phyloP scores from a whole-genome alignment of 768 basidiomycete species.

The Lentinula edodes region DNA sequence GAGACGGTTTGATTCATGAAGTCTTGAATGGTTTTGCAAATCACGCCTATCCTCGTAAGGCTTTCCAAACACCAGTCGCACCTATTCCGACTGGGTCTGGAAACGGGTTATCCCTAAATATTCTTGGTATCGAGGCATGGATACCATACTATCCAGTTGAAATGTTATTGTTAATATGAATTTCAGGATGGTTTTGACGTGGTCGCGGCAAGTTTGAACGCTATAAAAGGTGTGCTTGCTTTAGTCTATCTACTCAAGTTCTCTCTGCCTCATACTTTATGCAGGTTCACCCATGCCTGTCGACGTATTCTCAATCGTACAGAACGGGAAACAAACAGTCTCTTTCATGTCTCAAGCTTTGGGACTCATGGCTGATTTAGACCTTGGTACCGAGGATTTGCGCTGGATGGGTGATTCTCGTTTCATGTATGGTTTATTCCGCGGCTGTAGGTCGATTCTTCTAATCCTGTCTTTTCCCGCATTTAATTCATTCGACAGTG shows the following conservation, averaged over 20 bases:
- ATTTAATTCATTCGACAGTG: conserved; percentile 31
- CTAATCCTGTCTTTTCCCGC: background rate
- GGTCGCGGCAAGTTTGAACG: conserved; percentile 68
- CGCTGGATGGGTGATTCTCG: conserved; percentile 85
- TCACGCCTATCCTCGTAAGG: conserved; percentile 52
- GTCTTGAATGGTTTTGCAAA: conserved; percentile 77
- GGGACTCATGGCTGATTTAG: conserved; percentile 83
- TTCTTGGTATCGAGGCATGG: conserved; percentile 61
- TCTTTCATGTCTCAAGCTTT: conserved; percentile 83
- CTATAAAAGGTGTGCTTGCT: conserved; percentile 61
- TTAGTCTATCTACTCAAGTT: background rate
- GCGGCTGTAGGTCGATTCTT: conserved; percentile 46
- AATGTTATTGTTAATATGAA: conserved; percentile 2
- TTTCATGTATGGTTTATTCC: conserved; percentile 67
- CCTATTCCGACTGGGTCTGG: conserved; percentile 83
- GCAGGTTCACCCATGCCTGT: conserved; percentile 68
- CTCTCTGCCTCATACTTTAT: background rate
- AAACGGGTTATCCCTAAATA: conserved; percentile 69
- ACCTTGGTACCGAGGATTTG: conserved; percentile 77
- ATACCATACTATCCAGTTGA: background rate
- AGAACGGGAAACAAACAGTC: conserved; percentile 53
- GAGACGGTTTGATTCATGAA: conserved; percentile 83
- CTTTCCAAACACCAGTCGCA: conserved; percentile 63
- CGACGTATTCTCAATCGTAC: conserved; percentile 74
- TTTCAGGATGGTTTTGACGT: conserved; percentile 64